Base-by-base conservation (phyloP, 306 rosid genomes). In the Trifolium pratense region DNA sequence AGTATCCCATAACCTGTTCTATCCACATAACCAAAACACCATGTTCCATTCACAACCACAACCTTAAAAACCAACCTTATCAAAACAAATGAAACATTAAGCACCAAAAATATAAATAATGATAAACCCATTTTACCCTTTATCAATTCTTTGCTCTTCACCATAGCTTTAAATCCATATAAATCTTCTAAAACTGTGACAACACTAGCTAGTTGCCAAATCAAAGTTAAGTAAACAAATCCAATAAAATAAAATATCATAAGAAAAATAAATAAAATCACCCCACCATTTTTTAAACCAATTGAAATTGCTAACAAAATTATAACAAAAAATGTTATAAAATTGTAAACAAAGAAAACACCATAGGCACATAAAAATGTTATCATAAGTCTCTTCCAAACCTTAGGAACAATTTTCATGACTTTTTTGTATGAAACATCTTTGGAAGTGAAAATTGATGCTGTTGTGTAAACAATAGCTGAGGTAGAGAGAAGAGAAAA, bases 151-250 rank as follows among this genome's bases (percentile, higher is more conserved):
- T 67, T 80, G 83, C 97, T 87, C 58, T 87, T 91, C 40, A 11
- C 7, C 97, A 91, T 87, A 52, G 97, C 92, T 23, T 39, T 16
- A n/a, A 85, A 0, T 7, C 97, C 97, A 17, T 32, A 75, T 0
- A 48, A 57, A n/a, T 91, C 89, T 61, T 91, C 97, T 16, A 91
- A 72, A 12, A 91, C 94, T 0, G 90, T 82, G 25, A 91, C 87
- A 12, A 84, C 97, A 43, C 81, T 80, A 1, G 95, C 89, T 18
- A 91, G 63, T 32, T 85, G 97, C 97, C 97, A 91, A 37, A 89
- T 55, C 15, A 84, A 9, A 40, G 87, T 46, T 10, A 89, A 21
- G 81, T 85, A 91, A 34, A 82, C 84, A 9, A 84, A 36, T 29
- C 97, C 97, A 14, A 37, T 40, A 2, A 82, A 6, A 79, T 80